Base-by-base conservation (phyloP, 2,329 filamentous ascomycete species). In the Colletotrichum euphorbiae region DNA sequence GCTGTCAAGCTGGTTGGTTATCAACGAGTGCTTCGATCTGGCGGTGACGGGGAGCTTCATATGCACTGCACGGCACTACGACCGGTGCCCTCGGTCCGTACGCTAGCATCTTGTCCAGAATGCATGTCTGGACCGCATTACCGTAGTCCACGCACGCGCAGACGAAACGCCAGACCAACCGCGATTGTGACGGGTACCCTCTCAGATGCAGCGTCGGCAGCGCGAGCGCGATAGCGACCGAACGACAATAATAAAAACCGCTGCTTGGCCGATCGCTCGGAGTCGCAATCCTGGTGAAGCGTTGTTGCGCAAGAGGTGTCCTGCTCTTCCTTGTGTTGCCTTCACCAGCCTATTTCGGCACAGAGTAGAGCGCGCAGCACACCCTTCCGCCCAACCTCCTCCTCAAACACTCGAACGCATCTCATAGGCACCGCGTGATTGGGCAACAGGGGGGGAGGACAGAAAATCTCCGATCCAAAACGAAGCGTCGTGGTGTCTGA, bases 381-480 rank as follows among this genome's bases (percentile, higher is more conserved):
- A 15, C 40, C 12, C 15, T 50, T 55, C 48, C 31, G 21, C 43
- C 36, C 51, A 62, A 38, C 36, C 50, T 62, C 58, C 42, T 50
- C 36, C 43, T 45, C 42, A 45, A 45, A 45, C 6, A n/a, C 42
- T 45, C 42, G 19, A 45, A 19, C n/a, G 4, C 42, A 45, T 17
- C 38, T 64, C 13, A 28, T 42, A 38, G 42, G 33, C 15, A n/a
- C 57, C 17, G 31, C 57, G 50, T 50, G 24, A 62, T 62, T 62
- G 58, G 57, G 19, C 61, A 55, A n/a, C 48, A 52, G 48, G 48
- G 56, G 51, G 33, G 24, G 3, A 5, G 28, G 19, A 65, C 43
- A 43, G 50, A 67, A 67, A 67, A 62, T 67, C 63, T 62, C 63
- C 63, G 63, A 62, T 17, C 63, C 21, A 55, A 62, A 62, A 62